phyloP scores from a whole-genome alignment of 2,329 filamentous ascomycete species.

The Colletotrichum lini region DNA sequence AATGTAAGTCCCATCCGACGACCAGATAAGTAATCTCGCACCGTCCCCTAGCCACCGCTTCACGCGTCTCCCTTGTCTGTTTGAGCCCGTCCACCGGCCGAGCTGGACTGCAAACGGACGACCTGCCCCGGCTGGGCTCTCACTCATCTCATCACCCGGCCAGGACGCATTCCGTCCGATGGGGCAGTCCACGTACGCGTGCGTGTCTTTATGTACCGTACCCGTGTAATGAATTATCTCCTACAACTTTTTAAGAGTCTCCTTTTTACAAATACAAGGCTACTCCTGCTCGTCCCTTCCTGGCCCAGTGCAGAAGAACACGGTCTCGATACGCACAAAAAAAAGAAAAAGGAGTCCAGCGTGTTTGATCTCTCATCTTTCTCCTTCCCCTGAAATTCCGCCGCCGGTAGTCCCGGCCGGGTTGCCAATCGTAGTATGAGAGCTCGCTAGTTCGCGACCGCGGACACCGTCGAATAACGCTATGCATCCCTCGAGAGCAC shows the following conservation, averaged over 20 bases:
- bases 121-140: background rate
- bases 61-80: background rate
- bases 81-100: background rate
- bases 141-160: slow-evolving; percentile 1
- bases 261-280: slow-evolving; percentile 36
- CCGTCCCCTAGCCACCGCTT: too few relatives aligned
- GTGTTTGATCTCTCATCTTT: too few relatives aligned
- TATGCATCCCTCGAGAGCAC: background rate
- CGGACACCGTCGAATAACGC: background rate
- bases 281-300: background rate
- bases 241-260: slow-evolving; percentile 28
- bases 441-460: background rate
- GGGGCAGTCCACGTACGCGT: background rate
- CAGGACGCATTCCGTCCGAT: slow-evolving; percentile 26
- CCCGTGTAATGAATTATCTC: slow-evolving; percentile 37
- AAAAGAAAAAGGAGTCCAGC: too few relatives aligned
- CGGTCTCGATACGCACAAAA: background rate
- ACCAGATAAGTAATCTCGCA: too few relatives aligned
- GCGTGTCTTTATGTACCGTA: background rate
- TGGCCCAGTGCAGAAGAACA: background rate
- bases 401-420: background rate
- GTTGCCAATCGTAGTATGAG: background rate
- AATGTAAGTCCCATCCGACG: too few relatives aligned
- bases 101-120: background rate
- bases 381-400: background rate